phyloP scores from a whole-genome alignment of 2,329 filamentous ascomycete species.

The Neopestalotiopsis sp. region DNA sequence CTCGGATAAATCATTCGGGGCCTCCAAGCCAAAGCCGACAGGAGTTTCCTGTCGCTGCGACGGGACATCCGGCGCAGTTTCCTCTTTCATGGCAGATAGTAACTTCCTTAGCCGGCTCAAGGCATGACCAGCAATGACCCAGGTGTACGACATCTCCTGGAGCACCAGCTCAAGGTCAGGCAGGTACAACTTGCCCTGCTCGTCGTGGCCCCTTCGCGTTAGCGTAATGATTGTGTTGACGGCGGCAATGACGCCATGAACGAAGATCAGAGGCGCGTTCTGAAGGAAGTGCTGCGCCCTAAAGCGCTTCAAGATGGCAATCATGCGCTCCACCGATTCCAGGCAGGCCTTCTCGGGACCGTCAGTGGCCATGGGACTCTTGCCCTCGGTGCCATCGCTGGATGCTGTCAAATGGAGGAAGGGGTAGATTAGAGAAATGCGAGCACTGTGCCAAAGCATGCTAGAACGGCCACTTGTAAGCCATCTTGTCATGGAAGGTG shows the following conservation, averaged over 20 bases:
- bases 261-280: neutral
- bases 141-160: neutral
- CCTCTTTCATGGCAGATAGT: neutral
- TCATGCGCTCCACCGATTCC: conserved; percentile 8
- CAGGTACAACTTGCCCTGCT: too few species aligned
- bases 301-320: conserved; percentile 11
- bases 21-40: neutral
- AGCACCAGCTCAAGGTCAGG: neutral
- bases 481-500: neutral
- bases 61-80: neutral
- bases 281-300: conserved; percentile 9
- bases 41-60: neutral
- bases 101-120: neutral
- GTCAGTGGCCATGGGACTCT: neutral
- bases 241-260: conserved; percentile 6
- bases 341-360: neutral
- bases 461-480: neutral
- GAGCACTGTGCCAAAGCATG: neutral
- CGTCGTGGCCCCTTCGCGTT: neutral
- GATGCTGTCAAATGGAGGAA: neutral
- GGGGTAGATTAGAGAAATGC: neutral
- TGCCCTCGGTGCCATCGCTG: neutral
- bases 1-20: neutral
- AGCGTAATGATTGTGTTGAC: conserved; percentile 8
- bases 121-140: neutral